A percentile compares a stretch with the other conserved stretches of the same genome.
phyloP scores from a whole-genome alignment of 2,329 filamentous ascomycete genomes.

The Fusarium algeriense region DNA sequence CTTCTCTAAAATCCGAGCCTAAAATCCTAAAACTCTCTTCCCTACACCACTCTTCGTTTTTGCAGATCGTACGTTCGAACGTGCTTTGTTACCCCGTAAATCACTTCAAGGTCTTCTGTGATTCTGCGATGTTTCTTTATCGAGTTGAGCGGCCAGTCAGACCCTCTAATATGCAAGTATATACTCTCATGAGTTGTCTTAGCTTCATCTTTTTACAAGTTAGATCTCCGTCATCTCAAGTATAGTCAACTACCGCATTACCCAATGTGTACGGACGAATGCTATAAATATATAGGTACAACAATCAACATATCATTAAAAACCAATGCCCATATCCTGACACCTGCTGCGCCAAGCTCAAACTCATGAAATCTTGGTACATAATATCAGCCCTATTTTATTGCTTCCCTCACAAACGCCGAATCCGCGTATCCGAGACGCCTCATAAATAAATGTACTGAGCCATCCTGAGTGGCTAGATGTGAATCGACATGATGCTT shows the following conservation, averaged over 20 bases:
- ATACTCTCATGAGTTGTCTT: neutral
- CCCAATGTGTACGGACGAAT: neutral
- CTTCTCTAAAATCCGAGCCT: neutral
- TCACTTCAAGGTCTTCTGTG: neutral
- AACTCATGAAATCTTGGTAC: slow-evolving; percentile 26
- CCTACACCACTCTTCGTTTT: neutral
- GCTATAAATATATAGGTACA: neutral
- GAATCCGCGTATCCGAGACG: slow-evolving; percentile 9
- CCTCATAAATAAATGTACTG: slow-evolving; percentile 24
- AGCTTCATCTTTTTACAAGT: neutral
- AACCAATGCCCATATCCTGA: neutral
- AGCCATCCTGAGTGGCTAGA: neutral
- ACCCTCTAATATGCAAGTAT: neutral
- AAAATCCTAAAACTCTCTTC: neutral
- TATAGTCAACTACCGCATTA: neutral
- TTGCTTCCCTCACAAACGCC: slow-evolving; percentile 30
- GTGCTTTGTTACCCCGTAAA: too few relatives aligned
- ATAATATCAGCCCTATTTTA: slow-evolving; percentile 22
- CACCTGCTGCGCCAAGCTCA: slow-evolving; percentile 28
- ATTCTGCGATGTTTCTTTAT: too few relatives aligned
- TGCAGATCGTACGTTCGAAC: neutral
- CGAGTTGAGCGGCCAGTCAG: too few relatives aligned
- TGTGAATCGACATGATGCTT: neutral
- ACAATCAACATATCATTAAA: slow-evolving; percentile 11
- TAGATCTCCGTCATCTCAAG: neutral